Base-by-base conservation (phyloP, 2,329 filamentous ascomycete species). In the Teratosphaeriaceae sp. region DNA sequence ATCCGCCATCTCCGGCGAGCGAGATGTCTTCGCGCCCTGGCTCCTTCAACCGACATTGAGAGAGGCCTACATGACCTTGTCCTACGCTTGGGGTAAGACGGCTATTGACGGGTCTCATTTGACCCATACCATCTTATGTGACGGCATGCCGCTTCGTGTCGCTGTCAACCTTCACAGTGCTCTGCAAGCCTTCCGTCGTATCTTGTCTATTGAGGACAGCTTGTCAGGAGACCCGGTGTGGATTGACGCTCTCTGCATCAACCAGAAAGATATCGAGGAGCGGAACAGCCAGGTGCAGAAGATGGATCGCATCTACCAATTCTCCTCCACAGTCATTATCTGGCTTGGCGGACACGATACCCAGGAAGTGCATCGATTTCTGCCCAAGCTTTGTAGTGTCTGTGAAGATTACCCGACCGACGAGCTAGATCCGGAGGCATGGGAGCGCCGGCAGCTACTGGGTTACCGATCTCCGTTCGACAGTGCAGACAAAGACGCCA, bases 171-270 rank as follows among this genome's bases (percentile, higher is more conserved):
- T 27, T 8, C 24, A 27, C 24, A 13, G 8, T 8, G 24, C 24
- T 27, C 24, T 27, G 8, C 13, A 8, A 27, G 8, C 8, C 24
- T 8, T 27, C 13, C 24, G 24, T 8, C 8, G 13, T 8, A 27
- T 27, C 8, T 8, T 27, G 24, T 13, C 8, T 27, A 13, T 27
- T 8, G 24, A 27, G 24, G 8, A 27, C 8, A 8, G 24, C 37
- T 24, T 18, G 19, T 27, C 24, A 13, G 13, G 8, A 27, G 8
- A 27, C 8, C 24, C 24, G 8, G 18, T 43, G 6, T 47, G 45
- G 45, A 44, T 46, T 9, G 44, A 46, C 21, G 34, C 34, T 5
- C n/a, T 43, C 11, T 46, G 44, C 26, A 43, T 46, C 42, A 44
- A 44, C 24, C 45, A 47, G 26, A n/a, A 23, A 5, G 37, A 47